Base-by-base conservation (phyloP, 495 filamentous ascomycete genomes). In the Chaetomidium leptoderma region DNA sequence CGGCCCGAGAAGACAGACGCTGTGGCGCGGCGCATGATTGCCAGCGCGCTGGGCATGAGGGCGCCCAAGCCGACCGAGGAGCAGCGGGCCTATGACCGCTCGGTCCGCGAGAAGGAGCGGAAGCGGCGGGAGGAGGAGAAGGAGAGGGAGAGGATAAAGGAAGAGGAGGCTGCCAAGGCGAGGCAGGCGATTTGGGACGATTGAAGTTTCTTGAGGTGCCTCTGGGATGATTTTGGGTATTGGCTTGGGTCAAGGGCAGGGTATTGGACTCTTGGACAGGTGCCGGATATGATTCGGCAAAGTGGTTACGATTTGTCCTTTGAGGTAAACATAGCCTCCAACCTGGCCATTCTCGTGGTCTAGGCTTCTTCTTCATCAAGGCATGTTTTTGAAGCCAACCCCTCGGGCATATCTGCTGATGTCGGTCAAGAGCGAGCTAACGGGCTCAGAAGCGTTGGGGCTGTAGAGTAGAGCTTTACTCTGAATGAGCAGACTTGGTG, bases 1-100 rank as follows among this genome's bases (percentile, higher is more conserved):
- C 70, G 91, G 54, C 93, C 91, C 0, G 91, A 95, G 74, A 98
- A 93, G 73, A 92, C 92, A 57, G 93, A 92, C 58, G 90, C 91
- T 3, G 90, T 92, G 42, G 93, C 93, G 26, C 82, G 87, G 55
- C 79, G 93, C 61, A 78, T 98, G 85, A 97, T 98, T 67, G 90
- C 91, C 0, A 89, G 84, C 23, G 93, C 87, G 6, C 74, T 98
- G 63, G 93, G 93, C 5, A 82, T 97, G 39, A 82, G 83, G 58
- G 83, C 89, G 33, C 89, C 88, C 29, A 87, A 83, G 76, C 79
- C 81, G 67, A 97, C 88, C 11, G 90, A 95, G 66, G 92, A 97
- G 74, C 86, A 96, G 78, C 76, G 78, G 57, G 87, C 88, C 60
- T 98, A 96, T 69, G 93, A 98, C 66, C 78, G 79, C 51, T 86